These are phyloP conservation scores for Euclidium syriacum DNA, from an alignment of 345 rosid species.

Conservation along the genomic window DNA sequence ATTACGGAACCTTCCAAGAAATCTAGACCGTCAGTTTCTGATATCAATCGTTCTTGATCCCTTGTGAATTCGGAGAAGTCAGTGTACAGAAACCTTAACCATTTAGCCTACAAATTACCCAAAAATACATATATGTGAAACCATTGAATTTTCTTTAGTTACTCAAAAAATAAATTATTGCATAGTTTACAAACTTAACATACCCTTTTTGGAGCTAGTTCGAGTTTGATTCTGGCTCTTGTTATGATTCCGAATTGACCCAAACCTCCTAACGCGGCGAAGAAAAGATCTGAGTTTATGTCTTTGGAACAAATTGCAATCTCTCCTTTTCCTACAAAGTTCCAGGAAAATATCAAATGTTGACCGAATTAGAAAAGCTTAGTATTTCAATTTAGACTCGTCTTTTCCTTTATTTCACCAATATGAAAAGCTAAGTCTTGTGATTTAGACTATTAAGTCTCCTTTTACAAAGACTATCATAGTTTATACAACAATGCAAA, in stretches of 20 bases:
- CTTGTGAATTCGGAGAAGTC: constrained; percentile 52
- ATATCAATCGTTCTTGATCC: constrained; percentile 66
- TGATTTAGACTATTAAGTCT: not conserved
- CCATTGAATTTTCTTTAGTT: not conserved
- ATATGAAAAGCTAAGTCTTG: no score
- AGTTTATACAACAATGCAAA: not conserved
- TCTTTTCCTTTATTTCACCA: not conserved
- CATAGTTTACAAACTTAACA: not conserved
- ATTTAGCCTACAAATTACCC: constrained; percentile 41
- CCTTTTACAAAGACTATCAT: not conserved
- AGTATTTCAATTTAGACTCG: not conserved
- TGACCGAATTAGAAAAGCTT: constrained; percentile 3
- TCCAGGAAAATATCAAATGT: not conserved
- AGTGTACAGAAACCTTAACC: constrained; percentile 68
- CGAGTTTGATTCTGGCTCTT: constrained; percentile 60
- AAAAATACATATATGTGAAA: not conserved
- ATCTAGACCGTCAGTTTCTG: constrained; percentile 42
- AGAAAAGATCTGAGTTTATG: constrained; percentile 56
- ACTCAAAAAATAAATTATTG: not conserved
- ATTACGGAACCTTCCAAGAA: constrained; percentile 69
- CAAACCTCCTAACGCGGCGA: constrained; percentile 68
- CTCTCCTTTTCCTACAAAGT: constrained; percentile 58
- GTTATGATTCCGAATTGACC: constrained; percentile 84
- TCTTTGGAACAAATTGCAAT: constrained; percentile 47
- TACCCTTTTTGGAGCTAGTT: constrained; percentile 58